A percentile compares a stretch with the other conserved stretches of the same genome.
phyloP scores from a whole-genome alignment of 148 eudicot genomes.

The Linanthus parryae region DNA sequence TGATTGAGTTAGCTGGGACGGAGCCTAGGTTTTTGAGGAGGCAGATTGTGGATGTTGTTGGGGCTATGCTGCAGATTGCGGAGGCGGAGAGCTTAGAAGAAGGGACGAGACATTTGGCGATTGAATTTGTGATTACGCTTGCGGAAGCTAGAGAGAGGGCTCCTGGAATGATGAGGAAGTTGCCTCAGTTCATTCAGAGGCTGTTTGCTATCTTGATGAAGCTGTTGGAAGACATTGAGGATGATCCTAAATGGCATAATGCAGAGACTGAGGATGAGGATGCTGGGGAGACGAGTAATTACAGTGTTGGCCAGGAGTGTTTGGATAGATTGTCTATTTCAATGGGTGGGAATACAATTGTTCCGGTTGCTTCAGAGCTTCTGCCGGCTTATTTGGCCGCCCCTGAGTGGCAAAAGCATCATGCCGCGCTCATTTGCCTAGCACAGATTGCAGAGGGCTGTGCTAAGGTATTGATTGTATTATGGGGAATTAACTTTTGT shows the following conservation, averaged over 20 bases:
- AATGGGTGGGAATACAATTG: conserved; percentile 74
- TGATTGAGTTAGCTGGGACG: conserved; percentile 73
- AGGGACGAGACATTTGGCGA: conserved; percentile 72
- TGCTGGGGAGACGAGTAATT: conserved; percentile 82
- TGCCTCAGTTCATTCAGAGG: conserved; percentile 45
- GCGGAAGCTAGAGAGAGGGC: conserved; percentile 54
- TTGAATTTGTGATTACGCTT: conserved; percentile 50
- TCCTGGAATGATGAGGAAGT: conserved; percentile 64
- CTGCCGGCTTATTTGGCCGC: conserved; percentile 68
- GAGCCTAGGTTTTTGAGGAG: conserved; percentile 75
- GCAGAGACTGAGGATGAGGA: conserved; percentile 70
- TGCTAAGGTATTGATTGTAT: conserved; percentile 41
- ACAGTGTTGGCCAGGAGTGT: conserved; percentile 73
- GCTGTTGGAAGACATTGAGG: conserved; percentile 70
- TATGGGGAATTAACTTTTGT: background rate
- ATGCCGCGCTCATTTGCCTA: conserved; percentile 77
- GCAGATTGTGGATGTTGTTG: conserved; percentile 71
- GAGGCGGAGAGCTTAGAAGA: conserved; percentile 74
- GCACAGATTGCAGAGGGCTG: conserved; percentile 91
- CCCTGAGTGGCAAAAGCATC: conserved; percentile 88
- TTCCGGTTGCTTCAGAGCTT: conserved; percentile 78
- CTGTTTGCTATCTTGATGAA: conserved; percentile 61
- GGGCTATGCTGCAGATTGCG: conserved; percentile 81
- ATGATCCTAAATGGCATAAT: conserved; percentile 73
- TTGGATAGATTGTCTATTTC: conserved; percentile 69